Evolutionary conservation across 495 filamentous ascomycete species (phyloP).

Genomic region (Apodospora peruviana): DNA sequence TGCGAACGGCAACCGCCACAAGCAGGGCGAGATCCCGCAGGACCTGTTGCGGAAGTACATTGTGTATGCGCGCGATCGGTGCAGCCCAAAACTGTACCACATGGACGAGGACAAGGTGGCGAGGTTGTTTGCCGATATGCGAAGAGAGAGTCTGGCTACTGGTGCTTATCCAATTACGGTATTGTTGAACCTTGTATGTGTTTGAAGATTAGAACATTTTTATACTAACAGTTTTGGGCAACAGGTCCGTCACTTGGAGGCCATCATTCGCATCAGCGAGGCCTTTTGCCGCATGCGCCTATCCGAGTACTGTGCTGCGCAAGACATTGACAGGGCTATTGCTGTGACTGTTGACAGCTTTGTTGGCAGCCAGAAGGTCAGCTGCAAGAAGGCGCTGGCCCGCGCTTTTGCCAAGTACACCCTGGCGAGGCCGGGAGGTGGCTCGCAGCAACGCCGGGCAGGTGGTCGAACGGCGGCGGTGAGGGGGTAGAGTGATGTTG

Average conservation of each 20-base stretch:
- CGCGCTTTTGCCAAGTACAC: conserved; percentile 97
- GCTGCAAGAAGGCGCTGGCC: conserved; percentile 94
- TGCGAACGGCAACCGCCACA: conserved; percentile 43
- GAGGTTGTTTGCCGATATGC: conserved; percentile 92
- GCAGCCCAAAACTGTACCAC: conserved; percentile 88
- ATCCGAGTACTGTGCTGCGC: conserved; percentile 80
- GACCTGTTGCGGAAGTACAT: conserved; percentile 95
- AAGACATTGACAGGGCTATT: conserved; percentile 95
- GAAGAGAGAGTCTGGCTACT: conserved; percentile 83
- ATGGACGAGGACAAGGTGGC: conserved; percentile 98
- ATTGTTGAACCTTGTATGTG: conserved; percentile 28
- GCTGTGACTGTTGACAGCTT: conserved; percentile 96
- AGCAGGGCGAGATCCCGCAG: conserved; percentile 80
- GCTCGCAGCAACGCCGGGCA: neutral
- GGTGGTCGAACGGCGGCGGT: too few relatives aligned
- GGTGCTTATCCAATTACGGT: conserved; percentile 98
- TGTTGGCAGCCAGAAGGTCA: conserved; percentile 93
- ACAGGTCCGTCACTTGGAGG: conserved; percentile 94
- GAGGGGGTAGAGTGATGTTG: too few relatives aligned
- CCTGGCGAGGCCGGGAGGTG: conserved; percentile 38
- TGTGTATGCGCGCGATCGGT: conserved; percentile 87
- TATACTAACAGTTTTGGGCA: conserved; percentile 11
- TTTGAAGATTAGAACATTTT: neutral
- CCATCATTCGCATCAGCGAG: conserved; percentile 90
- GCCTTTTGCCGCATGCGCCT: conserved; percentile 94